These are phyloP conservation scores for Maudiozyma bulderi DNA, from an alignment of 805 yeast genomes.

Conservation along the genomic window DNA sequence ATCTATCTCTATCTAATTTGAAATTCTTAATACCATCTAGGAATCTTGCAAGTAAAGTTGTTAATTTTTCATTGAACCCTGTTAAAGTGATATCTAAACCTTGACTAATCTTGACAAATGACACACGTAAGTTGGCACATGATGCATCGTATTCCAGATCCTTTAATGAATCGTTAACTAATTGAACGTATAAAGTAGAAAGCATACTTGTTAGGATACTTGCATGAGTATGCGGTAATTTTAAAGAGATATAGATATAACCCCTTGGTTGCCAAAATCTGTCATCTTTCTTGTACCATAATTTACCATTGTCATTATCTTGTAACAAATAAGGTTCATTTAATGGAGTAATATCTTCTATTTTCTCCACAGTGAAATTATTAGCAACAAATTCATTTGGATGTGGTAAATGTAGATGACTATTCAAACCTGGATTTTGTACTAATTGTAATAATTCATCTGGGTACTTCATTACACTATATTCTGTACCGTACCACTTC, in stretches of 20 bases:
- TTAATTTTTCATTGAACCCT: constrained; percentile 81
- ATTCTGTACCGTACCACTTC: constrained; percentile 88
- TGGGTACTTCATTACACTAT: constrained; percentile 41
- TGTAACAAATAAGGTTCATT: constrained; percentile 57
- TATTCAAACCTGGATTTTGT: constrained; percentile 22
- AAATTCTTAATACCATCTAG: constrained; percentile 44
- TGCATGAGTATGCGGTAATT: constrained; percentile 51
- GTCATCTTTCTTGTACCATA: constrained; percentile 90
- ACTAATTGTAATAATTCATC: constrained; percentile 30
- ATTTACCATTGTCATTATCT: constrained; percentile 38
- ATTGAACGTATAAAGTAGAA: constrained; percentile 54
- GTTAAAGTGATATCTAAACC: constrained; percentile 59
- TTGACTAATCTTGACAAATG: constrained; percentile 50
- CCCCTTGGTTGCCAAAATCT: constrained; percentile 85
- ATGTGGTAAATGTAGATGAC: constrained; percentile 49
- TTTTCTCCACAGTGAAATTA: constrained; percentile 52
- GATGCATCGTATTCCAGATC: constrained; percentile 77
- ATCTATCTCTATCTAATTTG: constrained; percentile 46
- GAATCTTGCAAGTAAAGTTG: constrained; percentile 51
- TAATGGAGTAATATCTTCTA: constrained; percentile 26
- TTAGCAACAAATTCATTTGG: constrained; percentile 79
- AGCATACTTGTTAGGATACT: constrained; percentile 51
- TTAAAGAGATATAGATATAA: constrained; percentile 51
- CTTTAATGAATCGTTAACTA: constrained; percentile 60
- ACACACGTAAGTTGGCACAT: constrained; percentile 62